Conservation (phyloP, 1,284 basidiomycete genomes). For the Cerrena zonata region DNA sequence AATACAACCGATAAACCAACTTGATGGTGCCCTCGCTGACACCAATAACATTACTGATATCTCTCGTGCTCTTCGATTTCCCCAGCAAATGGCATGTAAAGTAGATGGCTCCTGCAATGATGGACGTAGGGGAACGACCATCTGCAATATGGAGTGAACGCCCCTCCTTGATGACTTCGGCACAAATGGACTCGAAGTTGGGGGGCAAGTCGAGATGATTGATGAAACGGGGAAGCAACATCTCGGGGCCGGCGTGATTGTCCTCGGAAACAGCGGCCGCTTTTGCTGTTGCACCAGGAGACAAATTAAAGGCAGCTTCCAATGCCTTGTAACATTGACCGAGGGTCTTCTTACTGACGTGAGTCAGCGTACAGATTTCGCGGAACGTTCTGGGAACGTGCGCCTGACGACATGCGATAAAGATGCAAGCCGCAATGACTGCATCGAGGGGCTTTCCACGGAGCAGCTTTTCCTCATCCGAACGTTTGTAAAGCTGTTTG, state of each 20-base stretch:
- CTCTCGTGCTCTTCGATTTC: conserved; percentile 68
- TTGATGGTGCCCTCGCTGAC: conserved; percentile 98
- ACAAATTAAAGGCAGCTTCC: conserved; percentile 85
- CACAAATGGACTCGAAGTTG: conserved; percentile 76
- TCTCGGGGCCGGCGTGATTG: conserved; percentile 83
- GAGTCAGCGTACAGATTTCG: conserved; percentile 90
- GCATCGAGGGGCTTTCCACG: conserved; percentile 90
- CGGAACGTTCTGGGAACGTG: conserved; percentile 92
- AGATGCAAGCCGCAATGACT: conserved; percentile 95
- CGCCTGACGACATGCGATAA: conserved; percentile 92
- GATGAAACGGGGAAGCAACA: conserved; percentile 87
- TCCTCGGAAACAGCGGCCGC: conserved; percentile 43
- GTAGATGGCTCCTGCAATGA: conserved; percentile 92
- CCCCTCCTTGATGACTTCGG: conserved; percentile 79
- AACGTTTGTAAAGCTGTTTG: conserved; percentile 94
- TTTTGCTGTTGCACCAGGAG: conserved; percentile 56
- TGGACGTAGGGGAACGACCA: conserved; percentile 90
- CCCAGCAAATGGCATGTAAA: conserved; percentile 84
- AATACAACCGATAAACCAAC: conserved; percentile 74
- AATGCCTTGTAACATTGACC: conserved; percentile 93
- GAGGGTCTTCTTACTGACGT: conserved; percentile 91
- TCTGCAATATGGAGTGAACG: conserved; percentile 84
- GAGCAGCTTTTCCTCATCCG: conserved; percentile 89
- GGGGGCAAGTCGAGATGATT: conserved; percentile 88
- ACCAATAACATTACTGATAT: conserved; percentile 90